Evolutionary conservation across 768 basidiomycete species (phyloP), one percentile per base, ranked within the genome.

Genomic region (Termitomyces sp.): DNA sequence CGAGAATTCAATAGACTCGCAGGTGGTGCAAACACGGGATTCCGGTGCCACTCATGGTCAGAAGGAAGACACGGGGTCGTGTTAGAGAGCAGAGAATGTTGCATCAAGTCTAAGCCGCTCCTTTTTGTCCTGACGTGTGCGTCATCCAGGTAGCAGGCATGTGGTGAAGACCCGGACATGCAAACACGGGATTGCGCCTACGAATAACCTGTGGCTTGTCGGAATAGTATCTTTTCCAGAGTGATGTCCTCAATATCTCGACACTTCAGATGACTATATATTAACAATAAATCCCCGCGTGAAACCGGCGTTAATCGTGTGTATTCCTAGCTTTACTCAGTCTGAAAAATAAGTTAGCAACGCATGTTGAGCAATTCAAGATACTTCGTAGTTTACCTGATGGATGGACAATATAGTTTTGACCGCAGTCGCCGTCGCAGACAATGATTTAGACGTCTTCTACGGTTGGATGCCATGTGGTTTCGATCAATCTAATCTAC

Each of bases 1-100:
- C 57, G 54, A 3, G 64, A 63, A 48, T 57, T 61, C 20, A 58
- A 24, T 11, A 58, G 57, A 35, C 64, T 63, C 36, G 52, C 54
- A 3, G 64, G 64, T 9, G 62, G 64, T 43, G 64, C 64, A 26
- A 56, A 63, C 16, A 61, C 57, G 13, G 62, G 54, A 33, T 59
- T 63, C 43, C 46, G 53, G 40, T 58, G 60, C 64, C 62, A 65
- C 30, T 63, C 60, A 28, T 63, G 60, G 8, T 35, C 52, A 43
- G 60, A 51, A 24, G 53, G 26, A 26, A 60, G 41, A 16, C 60
- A 46, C 11, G 60, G 46, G 6, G 24, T 49, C 13, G 58, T 54
- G 14, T 44, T 53, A 16, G 56, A 55, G 5, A 60, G 55, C 1
- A 57, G 30, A 0, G 60, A 41, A 28, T 60, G 50, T 10, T 63